Evolutionary conservation across 176 grass and related monocot species (phyloP), one percentile per base, ranked within the genome.

Genomic region (Raddia guianensis): DNA sequence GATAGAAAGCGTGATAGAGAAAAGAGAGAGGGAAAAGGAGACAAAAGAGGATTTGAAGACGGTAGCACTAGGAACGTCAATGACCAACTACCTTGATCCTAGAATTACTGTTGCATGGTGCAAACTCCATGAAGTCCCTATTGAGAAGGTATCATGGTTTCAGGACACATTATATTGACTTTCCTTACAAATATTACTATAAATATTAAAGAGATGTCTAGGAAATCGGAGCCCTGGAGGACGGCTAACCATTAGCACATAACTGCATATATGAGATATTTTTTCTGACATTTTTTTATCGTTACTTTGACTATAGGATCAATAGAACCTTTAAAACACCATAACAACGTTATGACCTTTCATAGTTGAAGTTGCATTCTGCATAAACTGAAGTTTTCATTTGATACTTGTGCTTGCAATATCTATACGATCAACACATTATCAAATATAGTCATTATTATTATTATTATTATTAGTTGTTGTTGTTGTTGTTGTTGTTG

Each of bases 51-150:
- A 93, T 73, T 85, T 95, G 84, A 95, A 99, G 85, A 95, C 88
- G 5, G 87, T 99, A 53, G 96, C 96, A 65, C 70, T 99, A 19
- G 96, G 96, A 76, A 99, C 96, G 8, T 99, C 93, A 79, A 99
- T 93, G 82, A 99, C 95, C 70, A 95, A 93, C 75, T 99, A 99
- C 73, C 92, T 99, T 20, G 96, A 99, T 86, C 93, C 96, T 66
- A 93, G 96, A 84, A 99, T 99, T 57, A 86, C 96, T 1, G 89
- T 99, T 37, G 96, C 96, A 76, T 99, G 96, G 96, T 99, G 96
- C 84, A 99, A 99, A 84, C 88, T 90, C 43, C 92, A 99, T 86
- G 96, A 99, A 86, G 96, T 99, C 40, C 96, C 96, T 43, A 93
- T 99, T 6, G 96, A 99, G 84, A 99, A 99, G 96, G 96, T 99